Evolutionary conservation across 768 basidiomycete species (phyloP).

Genomic region (Myochromella boudieri): DNA sequence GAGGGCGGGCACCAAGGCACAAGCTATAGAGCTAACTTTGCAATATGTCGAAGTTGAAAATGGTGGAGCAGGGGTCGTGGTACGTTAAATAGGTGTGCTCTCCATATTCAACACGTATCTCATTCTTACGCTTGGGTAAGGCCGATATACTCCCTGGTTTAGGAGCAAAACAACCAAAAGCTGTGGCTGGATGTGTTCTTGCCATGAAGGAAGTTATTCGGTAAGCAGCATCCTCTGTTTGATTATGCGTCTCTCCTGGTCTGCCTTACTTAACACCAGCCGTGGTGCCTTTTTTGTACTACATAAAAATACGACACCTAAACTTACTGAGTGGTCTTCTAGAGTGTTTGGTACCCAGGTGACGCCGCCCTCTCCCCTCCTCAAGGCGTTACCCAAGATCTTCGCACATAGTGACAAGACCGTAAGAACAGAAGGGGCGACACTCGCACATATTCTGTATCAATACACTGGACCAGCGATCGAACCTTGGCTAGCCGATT

Average conservation of each 20-base stretch:
- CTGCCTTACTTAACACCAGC: no score
- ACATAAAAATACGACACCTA: neutral
- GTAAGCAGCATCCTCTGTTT: constrained; percentile 43
- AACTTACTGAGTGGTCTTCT: constrained; percentile 5
- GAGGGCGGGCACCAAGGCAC: constrained; percentile 85
- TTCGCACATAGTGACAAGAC: constrained; percentile 95
- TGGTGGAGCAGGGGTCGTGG: constrained; percentile 81
- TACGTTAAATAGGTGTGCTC: constrained; percentile 46
- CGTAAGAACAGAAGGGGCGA: constrained; percentile 88
- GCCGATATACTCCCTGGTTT: constrained; percentile 82
- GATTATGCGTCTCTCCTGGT: no score
- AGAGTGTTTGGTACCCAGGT: constrained; percentile 81
- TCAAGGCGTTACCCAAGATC: constrained; percentile 88
- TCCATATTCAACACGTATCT: constrained; percentile 23
- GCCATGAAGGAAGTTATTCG: constrained; percentile 83
- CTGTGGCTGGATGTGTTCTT: constrained; percentile 75
- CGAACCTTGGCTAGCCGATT: constrained; percentile 80
- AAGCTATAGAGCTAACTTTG: constrained; percentile 80
- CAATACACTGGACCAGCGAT: constrained; percentile 84
- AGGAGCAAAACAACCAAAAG: constrained; percentile 91
- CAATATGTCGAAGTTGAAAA: constrained; percentile 96
- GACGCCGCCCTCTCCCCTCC: constrained; percentile 74
- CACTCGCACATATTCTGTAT: constrained; percentile 75
- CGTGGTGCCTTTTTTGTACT: neutral
- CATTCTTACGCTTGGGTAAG: constrained; percentile 39